phyloP scores from a whole-genome alignment of 2,329 filamentous ascomycete species.

The Tolypocladium capitatum region DNA sequence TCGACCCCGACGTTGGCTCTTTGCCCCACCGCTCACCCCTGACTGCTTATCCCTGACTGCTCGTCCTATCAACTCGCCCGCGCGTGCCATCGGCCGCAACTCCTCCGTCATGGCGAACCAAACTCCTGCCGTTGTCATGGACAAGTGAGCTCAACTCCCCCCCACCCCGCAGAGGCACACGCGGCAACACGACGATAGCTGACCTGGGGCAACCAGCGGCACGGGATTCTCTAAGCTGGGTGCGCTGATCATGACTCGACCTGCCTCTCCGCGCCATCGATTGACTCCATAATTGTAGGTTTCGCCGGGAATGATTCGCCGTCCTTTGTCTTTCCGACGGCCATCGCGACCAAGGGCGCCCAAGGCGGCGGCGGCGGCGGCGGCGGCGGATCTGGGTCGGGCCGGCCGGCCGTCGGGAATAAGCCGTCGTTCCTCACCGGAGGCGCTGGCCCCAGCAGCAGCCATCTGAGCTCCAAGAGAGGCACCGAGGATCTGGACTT shows the following conservation, averaged over 20 bases:
- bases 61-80: not conserved
- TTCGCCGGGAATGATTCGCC: conserved; percentile 99
- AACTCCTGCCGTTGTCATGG: conserved; percentile 99
- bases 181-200: conserved; percentile 13
- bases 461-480: conserved; percentile 75
- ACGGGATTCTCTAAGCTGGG: conserved; percentile 99
- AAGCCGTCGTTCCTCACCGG: conserved; percentile 93
- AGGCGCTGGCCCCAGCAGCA: conserved; percentile 64
- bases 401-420: conserved; percentile 79
- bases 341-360: conserved; percentile 86
- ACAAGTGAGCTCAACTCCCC: conserved; percentile 69
- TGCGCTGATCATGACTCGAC: conserved; percentile 28
- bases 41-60: not conserved
- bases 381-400: conserved; percentile 65
- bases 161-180: conserved; percentile 12
- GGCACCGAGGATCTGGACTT: conserved; percentile 97
- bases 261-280: conserved; percentile 3
- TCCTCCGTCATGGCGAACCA: conserved; percentile 69
- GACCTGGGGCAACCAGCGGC: conserved; percentile 51
- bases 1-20: conserved; percentile 1
- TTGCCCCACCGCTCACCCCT: not conserved
- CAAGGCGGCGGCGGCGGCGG: conserved; percentile 56
- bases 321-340: conserved; percentile 97
- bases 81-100: conserved; percentile 12
- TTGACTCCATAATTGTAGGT: conserved; percentile 39